These are phyloP conservation scores for Cyberlindnera mycetangii DNA, from an alignment of 805 yeast species.

Conservation along the genomic window DNA sequence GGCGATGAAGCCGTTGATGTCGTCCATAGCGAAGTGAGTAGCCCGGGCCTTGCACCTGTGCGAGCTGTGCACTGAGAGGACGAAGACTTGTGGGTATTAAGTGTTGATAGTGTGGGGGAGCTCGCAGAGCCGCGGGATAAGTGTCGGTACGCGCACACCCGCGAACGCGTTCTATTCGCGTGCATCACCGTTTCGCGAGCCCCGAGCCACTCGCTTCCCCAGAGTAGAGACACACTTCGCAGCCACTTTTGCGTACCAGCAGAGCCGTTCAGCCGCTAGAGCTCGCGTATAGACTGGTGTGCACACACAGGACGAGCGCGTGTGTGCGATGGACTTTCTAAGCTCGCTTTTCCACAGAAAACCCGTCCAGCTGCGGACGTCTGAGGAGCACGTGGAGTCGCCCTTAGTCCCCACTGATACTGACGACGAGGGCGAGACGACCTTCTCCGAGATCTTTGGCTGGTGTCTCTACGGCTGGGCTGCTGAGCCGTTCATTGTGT, in stretches of 20 bases:
- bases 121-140: too few relatives aligned
- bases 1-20: conserved; percentile 25
- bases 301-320: too few relatives aligned
- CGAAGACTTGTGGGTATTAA: too few relatives aligned
- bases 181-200: too few relatives aligned
- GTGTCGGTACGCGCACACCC: background rate
- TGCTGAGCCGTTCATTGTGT: conserved; percentile 76
- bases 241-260: too few relatives aligned
- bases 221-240: too few relatives aligned
- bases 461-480: conserved; percentile 75
- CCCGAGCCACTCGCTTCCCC: too few relatives aligned
- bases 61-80: too few relatives aligned
- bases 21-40: conserved; percentile 9
- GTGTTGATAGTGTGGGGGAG: too few relatives aligned
- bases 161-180: conserved; percentile 8
- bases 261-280: too few relatives aligned
- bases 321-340: conserved; percentile 1
- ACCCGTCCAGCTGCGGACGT: background rate
- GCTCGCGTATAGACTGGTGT: too few relatives aligned
- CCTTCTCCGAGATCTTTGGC: conserved; percentile 47
- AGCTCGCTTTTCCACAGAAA: background rate
- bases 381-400: background rate
- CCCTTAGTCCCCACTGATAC: background rate
- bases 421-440: conserved; percentile 31
- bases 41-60: too few relatives aligned